Base-by-base conservation (phyloP, 2,329 filamentous ascomycete genomes). In the Helotiales sp. region DNA sequence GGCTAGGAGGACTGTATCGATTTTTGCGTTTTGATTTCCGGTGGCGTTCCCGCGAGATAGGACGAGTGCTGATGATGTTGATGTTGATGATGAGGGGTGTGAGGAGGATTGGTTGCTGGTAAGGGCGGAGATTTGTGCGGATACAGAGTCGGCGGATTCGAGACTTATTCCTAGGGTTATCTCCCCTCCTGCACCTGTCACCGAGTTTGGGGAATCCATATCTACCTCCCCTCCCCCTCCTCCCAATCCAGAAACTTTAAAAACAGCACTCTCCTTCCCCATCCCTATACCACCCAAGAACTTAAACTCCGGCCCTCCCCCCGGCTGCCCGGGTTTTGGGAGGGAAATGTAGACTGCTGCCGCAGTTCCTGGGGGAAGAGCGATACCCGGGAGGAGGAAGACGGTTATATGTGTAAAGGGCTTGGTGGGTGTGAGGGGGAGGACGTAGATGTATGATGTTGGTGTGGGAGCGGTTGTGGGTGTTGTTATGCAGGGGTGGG, bases 241-340 rank as follows among this genome's bases (percentile, higher is more conserved):
- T 13, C 79, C 78, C 9, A 68, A 42, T 1, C 67, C 66, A 49
- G 78, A 80, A 63, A 96, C 78, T 72, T 90, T 92, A 80, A 98
- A 97, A 57, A 98, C 89, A 33, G 93, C 91, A 65, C 89, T 93
- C 66, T 95, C 92, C 71, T 97, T 97, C 56, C 93, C 91, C 33
- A 90, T 87, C 1, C 90, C 93, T 55, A 99, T 87, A 49, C 88
- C 95, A 62, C 96, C 95, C 4, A 98, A 85, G 67, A 99, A 91
- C 59, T 82, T 86, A 76, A 96, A 96, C 5, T 71, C 64, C 30
- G 77, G 48, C 31, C 2, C 38, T 42, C 15, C n/a, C n/a, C n/a
- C n/a, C n/a, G n/a, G n/a, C n/a, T n/a, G n/a, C n/a, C n/a, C n/a
- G n/a, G 36, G 30, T 24, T 27, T 25, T 19, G 27, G 27, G 52